These are phyloP conservation scores for Marasmius oreades DNA, from an alignment of 1,284 basidiomycete genomes.

Conservation along the genomic window DNA sequence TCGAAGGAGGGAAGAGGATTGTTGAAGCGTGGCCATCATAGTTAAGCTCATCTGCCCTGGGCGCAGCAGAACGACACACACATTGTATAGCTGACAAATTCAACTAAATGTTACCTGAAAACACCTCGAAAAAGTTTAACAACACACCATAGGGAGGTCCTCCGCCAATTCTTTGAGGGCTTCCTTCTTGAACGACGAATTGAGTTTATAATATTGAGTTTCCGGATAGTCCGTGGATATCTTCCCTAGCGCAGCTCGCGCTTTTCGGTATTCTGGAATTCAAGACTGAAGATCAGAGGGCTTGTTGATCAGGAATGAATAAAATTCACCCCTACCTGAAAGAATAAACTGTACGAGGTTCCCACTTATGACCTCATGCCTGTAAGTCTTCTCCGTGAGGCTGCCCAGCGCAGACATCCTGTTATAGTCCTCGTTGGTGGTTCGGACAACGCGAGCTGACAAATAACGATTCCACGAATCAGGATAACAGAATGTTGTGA, in stretches of 20 bases:
- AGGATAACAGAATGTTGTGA: neutral
- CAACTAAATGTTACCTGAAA: no score
- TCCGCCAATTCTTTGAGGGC: neutral
- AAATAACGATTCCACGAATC: neutral
- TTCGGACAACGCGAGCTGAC: constrained; percentile 13
- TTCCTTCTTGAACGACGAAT: neutral
- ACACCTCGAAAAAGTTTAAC: no score
- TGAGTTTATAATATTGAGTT: constrained; percentile 1
- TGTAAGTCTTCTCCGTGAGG: constrained; percentile 15
- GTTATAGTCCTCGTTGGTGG: constrained; percentile 14
- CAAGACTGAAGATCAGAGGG: neutral
- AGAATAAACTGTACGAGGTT: constrained; percentile 16
- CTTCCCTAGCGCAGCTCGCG: constrained; percentile 12
- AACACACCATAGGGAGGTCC: constrained; percentile 17
- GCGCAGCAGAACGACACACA: neutral
- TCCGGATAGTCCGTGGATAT: constrained; percentile 8
- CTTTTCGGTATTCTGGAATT: constrained; percentile 13
- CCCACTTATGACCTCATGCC: constrained; percentile 18
- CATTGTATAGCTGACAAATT: neutral
- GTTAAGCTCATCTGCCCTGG: neutral
- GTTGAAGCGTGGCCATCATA: neutral
- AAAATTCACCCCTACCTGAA: neutral
- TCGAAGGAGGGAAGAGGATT: neutral
- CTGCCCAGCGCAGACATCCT: constrained; percentile 13
- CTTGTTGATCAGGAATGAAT: neutral